Evolutionary conservation across 441 rosid genomes (phyloP).

Genomic region (Pelargonium myrrhifolium): DNA sequence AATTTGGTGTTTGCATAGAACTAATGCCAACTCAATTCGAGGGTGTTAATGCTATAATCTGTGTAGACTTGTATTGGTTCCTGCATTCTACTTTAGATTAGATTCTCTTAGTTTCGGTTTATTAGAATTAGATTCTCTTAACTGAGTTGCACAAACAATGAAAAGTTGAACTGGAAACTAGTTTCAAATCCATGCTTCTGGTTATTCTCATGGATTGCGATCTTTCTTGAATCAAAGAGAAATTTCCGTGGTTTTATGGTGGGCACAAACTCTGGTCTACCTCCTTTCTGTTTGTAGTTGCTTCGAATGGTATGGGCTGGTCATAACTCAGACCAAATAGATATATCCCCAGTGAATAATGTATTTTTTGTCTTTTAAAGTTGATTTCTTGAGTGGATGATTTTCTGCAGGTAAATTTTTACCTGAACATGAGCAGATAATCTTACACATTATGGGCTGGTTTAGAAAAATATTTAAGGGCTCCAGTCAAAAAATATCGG

Average conservation of each 20-base stretch:
- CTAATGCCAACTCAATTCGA: background rate
- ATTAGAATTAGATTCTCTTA: background rate
- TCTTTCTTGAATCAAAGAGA: background rate
- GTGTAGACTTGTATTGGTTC: background rate
- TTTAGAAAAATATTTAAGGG: conserved; percentile 81
- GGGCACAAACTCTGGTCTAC: background rate
- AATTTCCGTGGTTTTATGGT: background rate
- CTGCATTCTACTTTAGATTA: no score
- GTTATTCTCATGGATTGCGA: background rate
- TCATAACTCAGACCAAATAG: background rate
- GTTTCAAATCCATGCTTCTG: background rate
- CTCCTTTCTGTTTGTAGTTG: background rate
- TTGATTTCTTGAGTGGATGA: background rate
- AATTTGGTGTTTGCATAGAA: background rate
- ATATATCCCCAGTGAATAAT: background rate
- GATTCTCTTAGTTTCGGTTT: no score
- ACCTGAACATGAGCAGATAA: conserved; percentile 45
- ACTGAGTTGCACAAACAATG: background rate
- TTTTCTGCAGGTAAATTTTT: conserved; percentile 37
- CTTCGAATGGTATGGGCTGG: background rate
- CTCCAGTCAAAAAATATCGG: conserved; percentile 43
- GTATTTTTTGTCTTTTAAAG: background rate
- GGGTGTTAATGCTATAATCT: background rate
- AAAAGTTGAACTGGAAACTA: background rate
- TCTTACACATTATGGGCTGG: conserved; percentile 61